Percentiles rank a stretch among this genome's conserved stretches.
Conservation (phyloP, 1,284 basidiomycete genomes). For the Malassezia japonica region DNA sequence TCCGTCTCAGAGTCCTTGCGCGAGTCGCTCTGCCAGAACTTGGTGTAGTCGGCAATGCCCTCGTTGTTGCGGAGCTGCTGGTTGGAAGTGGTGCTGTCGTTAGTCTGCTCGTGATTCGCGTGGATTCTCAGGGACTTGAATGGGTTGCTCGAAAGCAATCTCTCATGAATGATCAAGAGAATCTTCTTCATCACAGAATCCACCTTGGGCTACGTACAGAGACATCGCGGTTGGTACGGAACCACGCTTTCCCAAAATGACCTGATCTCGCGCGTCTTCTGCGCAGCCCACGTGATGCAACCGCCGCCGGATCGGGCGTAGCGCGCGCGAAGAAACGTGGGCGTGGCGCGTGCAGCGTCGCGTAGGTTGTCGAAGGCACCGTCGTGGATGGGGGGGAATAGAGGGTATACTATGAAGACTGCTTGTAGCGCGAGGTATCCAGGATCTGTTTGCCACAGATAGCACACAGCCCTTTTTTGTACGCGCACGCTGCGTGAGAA, state of each 20-base stretch:
- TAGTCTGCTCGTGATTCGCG: background rate
- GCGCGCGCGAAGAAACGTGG: no score
- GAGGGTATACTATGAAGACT: conserved; percentile 12
- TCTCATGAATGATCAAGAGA: conserved; percentile 12
- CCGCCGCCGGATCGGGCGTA: no score
- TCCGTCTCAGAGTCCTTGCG: conserved; percentile 62
- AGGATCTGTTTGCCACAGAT: conserved; percentile 31
- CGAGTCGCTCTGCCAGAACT: conserved; percentile 85
- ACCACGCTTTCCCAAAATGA: background rate
- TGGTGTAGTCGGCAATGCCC: conserved; percentile 82
- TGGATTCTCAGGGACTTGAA: conserved; percentile 19
- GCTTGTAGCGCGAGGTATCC: conserved; percentile 24
- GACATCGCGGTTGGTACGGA: background rate
- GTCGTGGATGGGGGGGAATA: no score
- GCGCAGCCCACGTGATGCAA: background rate
- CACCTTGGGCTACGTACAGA: background rate
- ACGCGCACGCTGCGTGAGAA: conserved; percentile 21
- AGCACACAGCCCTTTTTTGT: conserved; percentile 28
- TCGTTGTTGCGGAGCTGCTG: conserved; percentile 66
- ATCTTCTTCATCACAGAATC: conserved; percentile 10
- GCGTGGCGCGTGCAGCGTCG: no score
- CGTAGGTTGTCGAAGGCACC: no score
- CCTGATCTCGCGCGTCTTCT: background rate
- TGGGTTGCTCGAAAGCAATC: conserved; percentile 15
- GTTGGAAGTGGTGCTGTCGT: background rate